Base-by-base conservation (phyloP, 768 basidiomycete species). In the Mycena epipterygia region DNA sequence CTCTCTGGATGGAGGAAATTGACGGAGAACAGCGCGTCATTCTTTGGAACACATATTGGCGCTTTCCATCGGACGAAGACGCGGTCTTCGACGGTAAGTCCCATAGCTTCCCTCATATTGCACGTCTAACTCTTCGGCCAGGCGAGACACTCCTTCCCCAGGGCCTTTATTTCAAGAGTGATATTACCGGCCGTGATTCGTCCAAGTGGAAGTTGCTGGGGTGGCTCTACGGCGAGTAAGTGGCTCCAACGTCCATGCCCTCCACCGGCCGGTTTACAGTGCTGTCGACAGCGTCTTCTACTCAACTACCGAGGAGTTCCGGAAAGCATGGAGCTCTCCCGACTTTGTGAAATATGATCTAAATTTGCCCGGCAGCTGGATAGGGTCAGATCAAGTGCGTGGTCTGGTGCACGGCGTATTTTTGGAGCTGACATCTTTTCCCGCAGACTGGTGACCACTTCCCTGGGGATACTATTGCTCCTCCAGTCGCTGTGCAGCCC, bases 151-250 rank as follows among this genome's bases (percentile, higher is more conserved):
- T 76, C 5, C 61, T 76, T 27, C 75, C 75, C 30, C 76, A 77
- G 39, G 76, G 76, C 37, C 74, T 77, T 21, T 77, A 57, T 49
- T 75, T 77, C 59, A 75, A 77, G 64, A 67, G 71, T 41, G 74
- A 75, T 30, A 73, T 75, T 33, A 76, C 75, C n/a, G 75, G 75
- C 4, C 68, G 75, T 11, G 75, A 76, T 35, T 56, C 75, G 7
- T 55, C 64, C 13, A 70, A 72, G 37, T 76, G 75, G 75, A 70
- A 64, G 58, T 25, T 76, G 19, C 48, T 74, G 2, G 75, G 75
- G 17, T 76, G 75, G 75, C 44, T 76, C 12, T 76, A 76, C 52
- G 68, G 73, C 35, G 73, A 70, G 72, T 73, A n/a, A 41, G 72
- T 65, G n/a, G n/a, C n/a, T 37, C 7, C 8, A 53, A 12, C 33